A percentile compares a stretch with the other conserved stretches of the same genome.
These are phyloP conservation scores for Cucurbita maxima DNA, from an alignment of 306 rosid species.

Conservation along the genomic window DNA sequence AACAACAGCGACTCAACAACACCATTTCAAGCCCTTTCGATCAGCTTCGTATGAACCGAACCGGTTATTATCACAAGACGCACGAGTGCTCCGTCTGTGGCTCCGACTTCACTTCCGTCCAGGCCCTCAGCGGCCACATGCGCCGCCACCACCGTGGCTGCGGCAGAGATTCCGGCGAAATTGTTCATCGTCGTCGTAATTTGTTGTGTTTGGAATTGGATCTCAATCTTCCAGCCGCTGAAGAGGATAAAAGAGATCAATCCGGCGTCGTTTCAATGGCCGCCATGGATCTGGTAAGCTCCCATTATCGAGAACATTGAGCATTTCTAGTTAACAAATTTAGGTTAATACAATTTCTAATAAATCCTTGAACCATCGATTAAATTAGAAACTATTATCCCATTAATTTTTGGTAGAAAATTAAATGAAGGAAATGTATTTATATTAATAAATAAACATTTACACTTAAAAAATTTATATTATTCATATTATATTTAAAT, in stretches of 20 bases:
- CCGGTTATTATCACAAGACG: constrained; percentile 16
- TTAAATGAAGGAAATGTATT: too few species aligned
- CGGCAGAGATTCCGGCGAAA: constrained; percentile 14
- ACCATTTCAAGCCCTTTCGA: constrained; percentile 18
- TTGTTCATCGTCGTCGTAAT: constrained; percentile 10
- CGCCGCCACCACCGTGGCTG: constrained; percentile 53
- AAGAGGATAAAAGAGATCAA: constrained; percentile 40
- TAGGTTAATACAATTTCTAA: too few species aligned
- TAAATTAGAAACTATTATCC: too few species aligned
- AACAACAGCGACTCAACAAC: constrained; percentile 10
- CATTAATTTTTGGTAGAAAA: too few species aligned
- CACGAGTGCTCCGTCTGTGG: constrained; percentile 82
- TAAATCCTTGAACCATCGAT: too few species aligned
- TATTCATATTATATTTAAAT: too few species aligned
- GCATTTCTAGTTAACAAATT: background rate
- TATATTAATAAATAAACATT: too few species aligned
- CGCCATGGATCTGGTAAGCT: background rate
- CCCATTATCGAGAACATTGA: background rate
- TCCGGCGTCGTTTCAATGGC: background rate
- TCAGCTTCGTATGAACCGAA: constrained; percentile 28
- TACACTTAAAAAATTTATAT: too few species aligned
- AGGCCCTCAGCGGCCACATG: constrained; percentile 92
- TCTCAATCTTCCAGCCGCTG: constrained; percentile 93
- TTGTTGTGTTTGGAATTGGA: constrained; percentile 63
- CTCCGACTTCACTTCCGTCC: constrained; percentile 76